Base-by-base conservation (phyloP, 164 flowering plant species). In the Umbellularia californica region DNA sequence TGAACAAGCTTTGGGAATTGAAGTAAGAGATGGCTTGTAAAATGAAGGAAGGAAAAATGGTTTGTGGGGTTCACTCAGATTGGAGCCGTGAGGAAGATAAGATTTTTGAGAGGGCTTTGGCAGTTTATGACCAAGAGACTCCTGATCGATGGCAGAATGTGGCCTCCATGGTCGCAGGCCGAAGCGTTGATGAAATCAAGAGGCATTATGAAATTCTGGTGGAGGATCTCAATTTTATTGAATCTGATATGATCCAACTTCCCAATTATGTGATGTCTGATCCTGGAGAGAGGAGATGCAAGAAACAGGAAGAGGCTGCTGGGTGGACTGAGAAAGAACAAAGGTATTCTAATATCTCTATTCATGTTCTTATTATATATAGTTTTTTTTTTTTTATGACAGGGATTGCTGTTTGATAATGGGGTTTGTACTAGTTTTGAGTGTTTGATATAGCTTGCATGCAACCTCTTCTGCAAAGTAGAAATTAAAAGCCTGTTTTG, bases 11-110 rank as follows among this genome's bases (percentile, higher is more conserved):
- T 41, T 25, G 15, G 28, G 69, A 67, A 25, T 0, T 69, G n/a
- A 69, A 69, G 24, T 22, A 12, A 3, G 51, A 3, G 13, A 22
- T 13, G 35, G 33, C 35, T 2, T 50, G 62, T 17, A 25, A 30
- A 67, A 30, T 41, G 52, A 41, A 5, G 52, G 28, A 68, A 68
- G 52, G 70, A 12, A 66, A 13, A 27, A 25, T 66, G 17, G 55
- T 69, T 52, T 51, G 71, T 69, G 71, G 71, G 55, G 23, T 69
- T 35, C 23, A 25, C 35, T 70, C 83, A 58, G 84, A 76, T 27
- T 90, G 94, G 94, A 90, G 86, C 69, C 85, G 92, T 87, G 90
- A 88, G 70, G 91, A 88, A 85, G 88, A 90, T 82, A 88, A 90
- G 84, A 23, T 81, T 81, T 90, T 90, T 78, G 94, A 90, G 81